A percentile compares a stretch with the other conserved stretches of the same genome.
Conservation (phyloP, 345 rosid species). For the Corchorus olitorius region DNA sequence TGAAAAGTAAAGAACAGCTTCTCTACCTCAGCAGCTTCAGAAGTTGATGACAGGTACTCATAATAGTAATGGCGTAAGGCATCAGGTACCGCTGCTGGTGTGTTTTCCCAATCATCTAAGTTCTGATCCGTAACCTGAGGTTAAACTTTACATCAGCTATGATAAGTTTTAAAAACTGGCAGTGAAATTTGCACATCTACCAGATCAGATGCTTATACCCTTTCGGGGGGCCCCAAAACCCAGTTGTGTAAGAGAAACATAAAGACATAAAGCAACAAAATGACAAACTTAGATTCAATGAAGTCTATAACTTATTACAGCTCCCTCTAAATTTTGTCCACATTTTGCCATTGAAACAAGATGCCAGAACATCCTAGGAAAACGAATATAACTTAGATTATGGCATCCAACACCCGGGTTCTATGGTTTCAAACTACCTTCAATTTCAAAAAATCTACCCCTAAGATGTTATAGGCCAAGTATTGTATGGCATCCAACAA, state of each 20-base stretch:
- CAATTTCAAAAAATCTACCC: neutral
- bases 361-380: neutral
- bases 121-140: constrained; percentile 93
- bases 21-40: constrained; percentile 92
- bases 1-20: constrained; percentile 20
- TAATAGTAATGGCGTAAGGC: constrained; percentile 94
- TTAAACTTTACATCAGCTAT: constrained; percentile 25
- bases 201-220: constrained; percentile 4
- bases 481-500: too few species aligned
- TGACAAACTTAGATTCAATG: neutral
- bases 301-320: neutral
- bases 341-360: constrained; percentile 2
- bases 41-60: constrained; percentile 93
- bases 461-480: constrained; percentile 1
- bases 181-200: constrained; percentile 12
- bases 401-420: neutral
- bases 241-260: neutral
- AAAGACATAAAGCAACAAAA: neutral
- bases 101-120: constrained; percentile 82
- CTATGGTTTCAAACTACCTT: neutral
- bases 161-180: constrained; percentile 7
- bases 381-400: constrained; percentile 6
- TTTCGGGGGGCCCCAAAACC: constrained; percentile 2
- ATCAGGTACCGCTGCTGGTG: constrained; percentile 87
- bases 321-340: neutral